Base-by-base conservation (phyloP, 441 rosid genomes). In the Erodium trifolium region DNA sequence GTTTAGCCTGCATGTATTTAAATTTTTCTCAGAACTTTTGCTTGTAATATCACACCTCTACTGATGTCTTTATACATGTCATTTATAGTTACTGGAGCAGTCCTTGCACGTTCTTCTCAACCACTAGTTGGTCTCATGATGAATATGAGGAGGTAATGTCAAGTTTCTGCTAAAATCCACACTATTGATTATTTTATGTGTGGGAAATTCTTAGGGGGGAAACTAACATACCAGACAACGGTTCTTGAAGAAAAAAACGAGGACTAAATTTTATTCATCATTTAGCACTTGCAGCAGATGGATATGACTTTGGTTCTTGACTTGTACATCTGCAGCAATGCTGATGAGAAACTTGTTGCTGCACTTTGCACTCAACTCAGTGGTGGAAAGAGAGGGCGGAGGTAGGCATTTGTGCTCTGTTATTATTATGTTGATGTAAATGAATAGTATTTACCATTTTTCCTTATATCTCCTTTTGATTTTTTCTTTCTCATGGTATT, bases 71-170 rank as follows among this genome's bases (percentile, higher is more conserved):
- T 59, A 47, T 66, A 29, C 64, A 7, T 49, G 2, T 53, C 60
- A 65, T 68, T 70, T 76, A 63, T 74, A 93, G 98, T 70, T 77
- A 82, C 82, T 70, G 99, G 98, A 75, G 99, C 98, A 62, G 99
- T 87, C 76, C 92, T 95, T 76, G 98, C 97, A 67, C 96, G 99
- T 69, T 95, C 99, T 64, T 92, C 99, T 68, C 99, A 92, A 74
- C 97, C 98, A 70, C 81, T 92, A 70, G 98, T 91, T 75, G 99
- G 98, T 77, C 89, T 92, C 59, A 89, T 95, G 96, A 92, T 92
- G 98, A 95, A 93, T 77, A 83, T 88, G 91, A 86, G 99, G 77
- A 95, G 96, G 98, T 92, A 87, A 47, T 45, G 70, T 67, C 51
- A 78, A 78, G 35, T 78, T 76, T 57, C 68, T 19, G 37, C 41